Evolutionary conservation across 257 asterid genomes (phyloP).

Genomic region (Solanum chiquidenum): DNA sequence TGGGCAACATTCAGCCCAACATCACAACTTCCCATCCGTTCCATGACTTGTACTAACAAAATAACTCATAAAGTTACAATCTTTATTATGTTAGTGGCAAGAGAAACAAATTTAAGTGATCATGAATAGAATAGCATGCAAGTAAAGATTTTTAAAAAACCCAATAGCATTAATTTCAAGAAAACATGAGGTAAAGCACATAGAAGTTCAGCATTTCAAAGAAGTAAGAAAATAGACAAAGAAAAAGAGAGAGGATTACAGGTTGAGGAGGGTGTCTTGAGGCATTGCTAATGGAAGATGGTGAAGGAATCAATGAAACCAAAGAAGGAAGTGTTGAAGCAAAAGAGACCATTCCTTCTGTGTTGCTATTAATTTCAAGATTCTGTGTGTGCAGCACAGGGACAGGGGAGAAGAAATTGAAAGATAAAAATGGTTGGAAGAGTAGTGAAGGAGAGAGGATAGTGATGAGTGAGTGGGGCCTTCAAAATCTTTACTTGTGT

Average conservation of each 20-base stretch:
- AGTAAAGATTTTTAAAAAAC: neutral
- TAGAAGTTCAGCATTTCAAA: neutral
- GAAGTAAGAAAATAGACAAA: neutral
- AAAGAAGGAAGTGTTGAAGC: constrained; percentile 60
- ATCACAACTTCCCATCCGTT: neutral
- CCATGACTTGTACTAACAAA: neutral
- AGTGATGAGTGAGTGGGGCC: neutral
- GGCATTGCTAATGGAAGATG: constrained; percentile 14
- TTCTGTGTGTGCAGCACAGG: neutral
- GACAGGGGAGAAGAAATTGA: neutral
- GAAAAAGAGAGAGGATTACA: constrained; percentile 14
- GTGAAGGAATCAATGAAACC: constrained; percentile 25
- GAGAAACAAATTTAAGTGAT: neutral
- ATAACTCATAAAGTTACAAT: neutral
- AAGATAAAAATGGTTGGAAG: neutral
- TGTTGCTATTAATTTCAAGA: neutral
- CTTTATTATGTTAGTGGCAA: neutral
- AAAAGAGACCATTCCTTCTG: constrained; percentile 51
- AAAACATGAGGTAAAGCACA: neutral
- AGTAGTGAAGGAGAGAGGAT: neutral
- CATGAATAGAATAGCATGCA: neutral
- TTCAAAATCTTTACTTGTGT: neutral
- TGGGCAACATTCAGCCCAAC: neutral
- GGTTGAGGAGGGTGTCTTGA: constrained; percentile 22
- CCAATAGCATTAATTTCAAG: neutral